Base-by-base conservation (phyloP, 2,329 filamentous ascomycete species). In the Xylaria sp. region DNA sequence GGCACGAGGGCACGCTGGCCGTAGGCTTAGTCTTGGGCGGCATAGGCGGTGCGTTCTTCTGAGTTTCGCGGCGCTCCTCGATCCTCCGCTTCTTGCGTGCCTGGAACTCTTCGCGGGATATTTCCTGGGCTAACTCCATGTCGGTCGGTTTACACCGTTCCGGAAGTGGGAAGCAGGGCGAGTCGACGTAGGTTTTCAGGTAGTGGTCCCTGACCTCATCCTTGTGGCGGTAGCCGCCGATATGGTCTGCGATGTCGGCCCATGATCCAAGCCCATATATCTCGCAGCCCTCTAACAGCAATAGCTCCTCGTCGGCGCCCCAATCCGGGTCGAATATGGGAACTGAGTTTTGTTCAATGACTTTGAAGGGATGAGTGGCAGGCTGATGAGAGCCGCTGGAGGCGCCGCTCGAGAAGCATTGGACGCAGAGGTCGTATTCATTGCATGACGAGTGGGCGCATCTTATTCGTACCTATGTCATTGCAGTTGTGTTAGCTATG, bases 301-400 rank as follows among this genome's bases (percentile, higher is more conserved):
- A 77, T n/a, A 97, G 75, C 72, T 99, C 94, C 71, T 99, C 94
- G 69, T 99, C 94, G 20, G 94, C 94, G 48, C 94, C 94, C 94
- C 94, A 99, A 68, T 96, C 92, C 53, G 85, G 83, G 62, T 92
- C 88, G 67, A 96, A 99, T 54, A 99, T 97, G 1, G 94, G 94
- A 45, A 99, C 96, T 0, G 93, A 97, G 69, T 99, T 96, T 68
- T 97, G 94, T 72, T 99, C 94, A 62, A 99, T 97, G 29, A 99
- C 94, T 59, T 91, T 89, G 72, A 88, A 99, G 13, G 91, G 80
- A 74, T 99, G 94, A 11, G 89, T 90, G 4, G 86, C 82, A 7
- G 94, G 93, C 62, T 95, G 87, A 72, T 99, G 94, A 51, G 89
- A 87, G 65, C 91, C 90, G 59, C 90, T 91, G 42, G 83, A 80